Evolutionary conservation across 2,329 filamentous ascomycete genomes (phyloP), one percentile per base, ranked within the genome.

Genomic region (Penicillium verrucosum): DNA sequence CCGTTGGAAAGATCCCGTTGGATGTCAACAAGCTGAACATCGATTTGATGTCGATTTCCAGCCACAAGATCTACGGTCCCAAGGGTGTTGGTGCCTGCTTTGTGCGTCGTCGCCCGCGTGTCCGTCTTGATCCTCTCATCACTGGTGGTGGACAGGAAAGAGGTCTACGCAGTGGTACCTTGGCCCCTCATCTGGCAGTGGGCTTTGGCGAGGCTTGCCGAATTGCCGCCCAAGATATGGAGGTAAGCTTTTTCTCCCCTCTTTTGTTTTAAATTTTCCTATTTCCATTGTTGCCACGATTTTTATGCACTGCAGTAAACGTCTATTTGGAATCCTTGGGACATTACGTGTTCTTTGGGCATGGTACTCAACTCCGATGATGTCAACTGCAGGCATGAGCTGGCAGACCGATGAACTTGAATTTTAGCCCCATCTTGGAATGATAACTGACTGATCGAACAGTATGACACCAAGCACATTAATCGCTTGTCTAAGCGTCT

Each of bases 1-100:
- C 94, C 16, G 92, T 97, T n/a, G 94, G 94, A 71, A 99, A 99
- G 81, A 97, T 99, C 48, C 91, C 92, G 0, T 80, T 99, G 46
- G 92, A 97, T 68, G 94, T 99, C 70, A 97, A 97, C 75, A 89
- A 90, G 76, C 93, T 96, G 91, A 95, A 97, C 75, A 88, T 99
- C 63, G 94, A 99, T 73, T 79, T 99, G 70, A 97, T 99, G 93
- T 97, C 93, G 30, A 97, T 99, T 59, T 97, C 94, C 9, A 92
- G 90, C 30, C 94, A 99, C 79, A 99, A 99, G 78, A 96, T 99
- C 53, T 99, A 99, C 72, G 94, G 94, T 27, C 94, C 94, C 52
- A 99, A 96, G 81, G 94, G 94, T 34, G 90, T 99, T 56, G 94
- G 94, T 57, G 94, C 94, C 57, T 99, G 94, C 78, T 99, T 93